Evolutionary conservation across 2,329 filamentous ascomycete species (phyloP), one percentile per base, ranked within the genome.

Genomic region (Orbilia brochopaga): DNA sequence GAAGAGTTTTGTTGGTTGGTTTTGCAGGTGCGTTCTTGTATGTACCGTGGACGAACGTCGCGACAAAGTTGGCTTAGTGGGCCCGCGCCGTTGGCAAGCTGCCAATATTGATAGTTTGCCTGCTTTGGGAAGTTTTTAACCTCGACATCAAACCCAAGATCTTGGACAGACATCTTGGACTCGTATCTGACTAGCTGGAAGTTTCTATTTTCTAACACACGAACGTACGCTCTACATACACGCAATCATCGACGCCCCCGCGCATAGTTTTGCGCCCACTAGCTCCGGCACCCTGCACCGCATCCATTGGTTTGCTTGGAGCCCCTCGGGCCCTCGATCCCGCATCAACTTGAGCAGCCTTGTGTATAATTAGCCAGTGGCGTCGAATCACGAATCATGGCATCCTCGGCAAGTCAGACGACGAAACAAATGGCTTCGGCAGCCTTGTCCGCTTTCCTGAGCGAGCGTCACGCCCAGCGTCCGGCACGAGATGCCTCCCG

Each of bases 401-500:
- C 61, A n/a, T 50, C 55, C 59, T 64, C 66, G 64, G 55, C 59
- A 48, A 64, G 53, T 11, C 60, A 65, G 3, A 4, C 27, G 27
- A 65, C 67, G 13, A 72, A 53, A 35, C 55, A 57, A 44, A 54
- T 65, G 40, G 67, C 67, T 15, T 65, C 67, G 7, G 23, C 55
- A n/a, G 54, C 67, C 2, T 40, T 72, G 23, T 30, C 67, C 6
- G 64, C 67, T 6, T 59, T 72, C 35, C 37, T 72, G 19, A 60
- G 55, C 24, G 55, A 50, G 13, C 67, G 67, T 52, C 56, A 59
- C n/a, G 55, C 60, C 52, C 21, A 72, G 50, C 60, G 51, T 53
- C 67, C 60, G 13, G 46, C 67, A 5, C 57, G 67, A 37, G 60
- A 65, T 30, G 50, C 55, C 50, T 72, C 67, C 24, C 67, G 67